These are phyloP conservation scores for Paramecium tetraurelia DNA, from an alignment of 73 alveolate genomes.

Conservation along the genomic window DNA sequence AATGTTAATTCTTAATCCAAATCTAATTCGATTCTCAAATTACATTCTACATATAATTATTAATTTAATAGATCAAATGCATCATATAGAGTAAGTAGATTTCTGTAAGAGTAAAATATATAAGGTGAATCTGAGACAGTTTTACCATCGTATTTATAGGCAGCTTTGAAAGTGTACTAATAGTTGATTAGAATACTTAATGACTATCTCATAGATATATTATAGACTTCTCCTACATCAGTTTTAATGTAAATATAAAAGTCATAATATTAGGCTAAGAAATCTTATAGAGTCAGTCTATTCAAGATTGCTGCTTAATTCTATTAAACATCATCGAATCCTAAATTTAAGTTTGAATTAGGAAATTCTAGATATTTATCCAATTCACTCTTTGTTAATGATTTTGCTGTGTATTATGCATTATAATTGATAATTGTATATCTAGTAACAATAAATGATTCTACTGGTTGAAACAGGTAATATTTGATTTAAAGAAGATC, in stretches of 20 bases:
- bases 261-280: neutral
- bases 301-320: constrained; percentile 2
- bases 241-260: constrained; percentile 9
- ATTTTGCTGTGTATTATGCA: neutral
- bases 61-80: constrained; percentile 11
- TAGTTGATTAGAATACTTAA: constrained; percentile 5
- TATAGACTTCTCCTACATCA: constrained; percentile 14
- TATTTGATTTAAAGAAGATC: constrained; percentile 27
- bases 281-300: constrained; percentile 32
- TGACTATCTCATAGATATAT: constrained; percentile 22
- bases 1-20: neutral
- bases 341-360: constrained; percentile 12
- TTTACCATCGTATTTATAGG: constrained; percentile 44
- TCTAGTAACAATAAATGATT: constrained; percentile 24
- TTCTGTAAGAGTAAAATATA: constrained; percentile 30
- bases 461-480: constrained; percentile 34
- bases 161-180: constrained; percentile 42
- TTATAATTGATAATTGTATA: constrained; percentile 40
- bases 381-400: neutral
- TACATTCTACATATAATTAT: neutral
- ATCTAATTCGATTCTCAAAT: neutral
- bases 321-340: constrained; percentile 40
- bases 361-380: neutral
- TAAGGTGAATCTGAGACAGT: constrained; percentile 52
- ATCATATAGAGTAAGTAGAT: constrained; percentile 14